phyloP scores from a whole-genome alignment of 768 basidiomycete species.

The Pholiota molesta region DNA sequence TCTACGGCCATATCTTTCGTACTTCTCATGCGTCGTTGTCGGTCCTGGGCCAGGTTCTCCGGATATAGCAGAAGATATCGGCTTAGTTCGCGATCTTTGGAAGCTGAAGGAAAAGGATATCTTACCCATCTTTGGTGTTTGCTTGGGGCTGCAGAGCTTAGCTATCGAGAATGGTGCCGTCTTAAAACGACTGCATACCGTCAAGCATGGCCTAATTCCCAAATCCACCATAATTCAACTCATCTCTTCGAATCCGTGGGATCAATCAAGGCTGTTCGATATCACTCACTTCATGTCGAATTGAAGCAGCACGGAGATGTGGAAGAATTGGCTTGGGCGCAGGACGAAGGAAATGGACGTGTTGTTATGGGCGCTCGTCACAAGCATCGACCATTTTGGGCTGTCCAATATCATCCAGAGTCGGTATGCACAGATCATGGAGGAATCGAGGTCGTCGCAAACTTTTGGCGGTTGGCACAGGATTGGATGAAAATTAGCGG shows the following conservation, averaged over 20 bases:
- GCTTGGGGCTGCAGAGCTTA: slow-evolving; percentile 81
- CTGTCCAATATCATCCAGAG: slow-evolving; percentile 90
- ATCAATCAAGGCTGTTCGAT: slow-evolving; percentile 65
- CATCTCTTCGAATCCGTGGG: slow-evolving; percentile 66
- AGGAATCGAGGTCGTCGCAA: slow-evolving; percentile 66
- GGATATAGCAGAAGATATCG: slow-evolving; percentile 59
- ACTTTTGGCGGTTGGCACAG: slow-evolving; percentile 74
- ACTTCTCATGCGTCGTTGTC: slow-evolving; percentile 71
- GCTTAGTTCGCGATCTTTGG: slow-evolving; percentile 75
- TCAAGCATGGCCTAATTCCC: slow-evolving; percentile 84
- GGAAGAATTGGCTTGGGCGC: slow-evolving; percentile 72
- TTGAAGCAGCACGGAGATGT: slow-evolving; percentile 48
- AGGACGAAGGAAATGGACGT: slow-evolving; percentile 67
- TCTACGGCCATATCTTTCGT: slow-evolving; percentile 54
- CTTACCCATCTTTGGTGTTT: slow-evolving; percentile 82
- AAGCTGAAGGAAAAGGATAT: slow-evolving; percentile 50
- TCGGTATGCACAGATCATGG: slow-evolving; percentile 74
- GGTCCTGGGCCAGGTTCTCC: slow-evolving; percentile 87
- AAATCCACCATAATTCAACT: slow-evolving; percentile 56
- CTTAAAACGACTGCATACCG: slow-evolving; percentile 60
- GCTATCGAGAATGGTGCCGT: slow-evolving; percentile 64
- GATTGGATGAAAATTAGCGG: slow-evolving; percentile 50
- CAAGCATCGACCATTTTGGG: slow-evolving; percentile 72
- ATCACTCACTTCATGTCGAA: slow-evolving; percentile 78
- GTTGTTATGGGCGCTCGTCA: slow-evolving; percentile 81